Percentiles rank a stretch among this genome's conserved stretches.
phyloP scores from a whole-genome alignment of 1,284 basidiomycete species.

The Heterobasidion parviporum region DNA sequence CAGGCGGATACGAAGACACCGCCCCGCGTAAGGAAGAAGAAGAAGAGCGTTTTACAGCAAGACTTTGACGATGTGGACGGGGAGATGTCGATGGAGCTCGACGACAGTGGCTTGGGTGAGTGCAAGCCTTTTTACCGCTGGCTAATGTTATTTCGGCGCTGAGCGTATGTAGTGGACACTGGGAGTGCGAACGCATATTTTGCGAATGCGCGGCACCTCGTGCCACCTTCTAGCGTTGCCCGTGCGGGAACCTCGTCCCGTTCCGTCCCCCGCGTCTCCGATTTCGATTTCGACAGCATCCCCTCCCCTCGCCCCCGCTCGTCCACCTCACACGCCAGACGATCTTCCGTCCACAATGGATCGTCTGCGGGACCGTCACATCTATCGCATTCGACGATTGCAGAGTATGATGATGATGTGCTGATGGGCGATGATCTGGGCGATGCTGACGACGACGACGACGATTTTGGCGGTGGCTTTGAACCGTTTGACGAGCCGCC shows the following conservation, averaged over 20 bases:
- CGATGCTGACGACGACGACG: constrained; percentile 12
- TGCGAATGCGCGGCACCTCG: constrained; percentile 36
- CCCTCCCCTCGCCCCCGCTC: constrained; percentile 50
- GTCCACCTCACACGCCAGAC: constrained; percentile 21
- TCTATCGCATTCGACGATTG: constrained; percentile 28
- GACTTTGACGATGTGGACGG: constrained; percentile 49
- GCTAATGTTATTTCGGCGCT: constrained; percentile 11
- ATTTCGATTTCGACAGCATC: constrained; percentile 56
- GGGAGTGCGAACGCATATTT: constrained; percentile 50
- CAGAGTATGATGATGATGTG: constrained; percentile 26
- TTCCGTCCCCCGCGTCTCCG: constrained; percentile 40
- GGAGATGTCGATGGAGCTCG: constrained; percentile 67
- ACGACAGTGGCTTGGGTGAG: constrained; percentile 41
- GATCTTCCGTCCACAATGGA: constrained; percentile 26
- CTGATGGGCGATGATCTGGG: constrained; percentile 18
- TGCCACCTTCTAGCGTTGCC: constrained; percentile 36
- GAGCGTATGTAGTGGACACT: constrained; percentile 16
- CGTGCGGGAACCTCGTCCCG: constrained; percentile 40
- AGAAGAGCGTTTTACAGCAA: constrained; percentile 29
- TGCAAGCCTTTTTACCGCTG: constrained; percentile 3
- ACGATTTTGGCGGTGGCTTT: constrained; percentile 6
- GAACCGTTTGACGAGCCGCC: constrained; percentile 1
- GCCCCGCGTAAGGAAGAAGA: constrained; percentile 33
- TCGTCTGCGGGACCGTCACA: constrained; percentile 37
- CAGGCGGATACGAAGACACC: constrained; percentile 62